A percentile compares a stretch with the other conserved stretches of the same genome.
Conservation (phyloP, 306 rosid genomes). For the Hippophae tibetana region DNA sequence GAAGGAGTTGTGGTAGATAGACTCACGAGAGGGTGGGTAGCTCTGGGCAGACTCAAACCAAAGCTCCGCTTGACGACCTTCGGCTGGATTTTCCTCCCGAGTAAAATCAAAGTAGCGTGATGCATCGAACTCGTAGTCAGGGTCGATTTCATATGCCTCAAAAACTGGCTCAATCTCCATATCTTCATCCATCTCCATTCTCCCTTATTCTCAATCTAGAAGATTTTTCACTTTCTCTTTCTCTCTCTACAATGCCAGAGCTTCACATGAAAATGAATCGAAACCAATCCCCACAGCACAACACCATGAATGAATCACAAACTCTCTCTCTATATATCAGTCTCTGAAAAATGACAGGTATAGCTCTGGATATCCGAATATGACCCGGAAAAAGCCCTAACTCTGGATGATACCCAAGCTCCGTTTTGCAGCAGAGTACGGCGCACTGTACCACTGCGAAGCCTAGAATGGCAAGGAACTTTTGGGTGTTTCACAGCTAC, state of each 20-base stretch:
- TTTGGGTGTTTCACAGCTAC: not conserved
- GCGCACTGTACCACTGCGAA: conserved; percentile 10
- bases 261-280: conserved; percentile 6
- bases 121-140: conserved; percentile 48
- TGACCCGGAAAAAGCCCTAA: conserved; percentile 18
- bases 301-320: conserved; percentile 3
- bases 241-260: conserved; percentile 11
- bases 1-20: not conserved
- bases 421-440: conserved; percentile 9
- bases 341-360: not conserved
- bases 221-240: not conserved
- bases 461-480: not conserved
- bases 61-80: conserved; percentile 40
- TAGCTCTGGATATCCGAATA: conserved; percentile 1
- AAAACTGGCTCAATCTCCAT: conserved; percentile 43
- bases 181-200: conserved; percentile 31
- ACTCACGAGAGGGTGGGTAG: conserved; percentile 58
- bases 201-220: conserved; percentile 5
- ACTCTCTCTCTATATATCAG: not conserved
- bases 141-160: conserved; percentile 42
- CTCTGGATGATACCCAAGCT: conserved; percentile 12
- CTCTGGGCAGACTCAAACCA: conserved; percentile 45
- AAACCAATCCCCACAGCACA: not conserved
- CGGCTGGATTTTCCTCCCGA: conserved; percentile 35
- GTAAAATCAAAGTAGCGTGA: conserved; percentile 37